Evolutionary conservation across 2,329 filamentous ascomycete species (phyloP).

Genomic region (Botrytis byssoidea): DNA sequence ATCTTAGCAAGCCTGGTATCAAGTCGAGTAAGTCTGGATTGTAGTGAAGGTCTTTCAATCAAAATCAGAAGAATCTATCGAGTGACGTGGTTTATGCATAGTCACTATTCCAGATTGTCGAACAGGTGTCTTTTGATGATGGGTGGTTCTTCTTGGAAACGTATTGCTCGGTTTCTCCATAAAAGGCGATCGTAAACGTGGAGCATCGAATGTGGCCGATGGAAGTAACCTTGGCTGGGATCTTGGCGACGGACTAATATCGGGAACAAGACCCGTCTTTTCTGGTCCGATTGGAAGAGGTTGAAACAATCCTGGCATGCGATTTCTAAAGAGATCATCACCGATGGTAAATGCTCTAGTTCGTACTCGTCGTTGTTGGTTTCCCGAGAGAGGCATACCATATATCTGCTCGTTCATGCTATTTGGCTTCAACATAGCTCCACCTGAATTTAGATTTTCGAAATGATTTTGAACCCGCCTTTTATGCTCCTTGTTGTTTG

Average conservation of each 20-base stretch:
- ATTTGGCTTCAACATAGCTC: slow-evolving; percentile 32
- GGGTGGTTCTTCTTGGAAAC: slow-evolving; percentile 57
- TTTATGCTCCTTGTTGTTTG: slow-evolving; percentile 35
- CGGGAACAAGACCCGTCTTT: slow-evolving; percentile 4
- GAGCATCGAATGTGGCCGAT: slow-evolving; percentile 33
- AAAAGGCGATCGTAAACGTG: slow-evolving; percentile 61
- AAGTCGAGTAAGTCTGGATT: slow-evolving; percentile 33
- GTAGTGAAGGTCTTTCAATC: slow-evolving; percentile 31
- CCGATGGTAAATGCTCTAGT: slow-evolving; percentile 39
- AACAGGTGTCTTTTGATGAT: slow-evolving; percentile 36
- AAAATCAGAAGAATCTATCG: slow-evolving; percentile 39
- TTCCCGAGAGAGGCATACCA: slow-evolving; percentile 28
- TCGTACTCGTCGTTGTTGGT: slow-evolving; percentile 34
- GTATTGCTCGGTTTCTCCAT: slow-evolving; percentile 54
- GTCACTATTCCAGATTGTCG: slow-evolving; percentile 55
- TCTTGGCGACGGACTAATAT: slow-evolving; percentile 14
- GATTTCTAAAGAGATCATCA: slow-evolving; percentile 33
- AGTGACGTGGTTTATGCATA: slow-evolving; percentile 48
- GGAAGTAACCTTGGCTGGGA: slow-evolving; percentile 38
- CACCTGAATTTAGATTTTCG: slow-evolving; percentile 33
- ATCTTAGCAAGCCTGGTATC: slow-evolving; percentile 36
- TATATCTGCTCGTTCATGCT: slow-evolving; percentile 38
- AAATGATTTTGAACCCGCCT: slow-evolving; percentile 35
- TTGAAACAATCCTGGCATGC: slow-evolving; percentile 30
- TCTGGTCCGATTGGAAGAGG: slow-evolving; percentile 9